A percentile compares a stretch with the other conserved stretches of the same genome.
phyloP scores from a whole-genome alignment of 192 early-diverging fungal genomes.

The Backusella parvicylindrica region DNA sequence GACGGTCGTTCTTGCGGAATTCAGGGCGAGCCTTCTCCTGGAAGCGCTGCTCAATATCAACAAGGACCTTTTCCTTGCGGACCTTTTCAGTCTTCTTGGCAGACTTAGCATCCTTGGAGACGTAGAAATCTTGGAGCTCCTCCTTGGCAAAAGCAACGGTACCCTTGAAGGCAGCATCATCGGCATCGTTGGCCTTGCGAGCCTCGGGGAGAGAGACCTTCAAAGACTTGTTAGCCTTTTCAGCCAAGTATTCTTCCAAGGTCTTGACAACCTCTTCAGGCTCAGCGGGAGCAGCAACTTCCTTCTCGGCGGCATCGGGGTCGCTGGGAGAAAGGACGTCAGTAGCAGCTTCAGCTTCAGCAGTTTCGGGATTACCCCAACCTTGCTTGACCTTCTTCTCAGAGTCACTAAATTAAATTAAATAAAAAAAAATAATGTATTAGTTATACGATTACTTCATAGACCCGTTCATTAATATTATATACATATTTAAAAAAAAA shows the following conservation, averaged over 20 bases:
- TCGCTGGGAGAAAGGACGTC: conserved; percentile 23
- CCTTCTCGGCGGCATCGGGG: conserved; percentile 31
- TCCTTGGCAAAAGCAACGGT: conserved; percentile 65
- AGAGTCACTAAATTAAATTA: conserved; percentile 71
- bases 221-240: conserved; percentile 58
- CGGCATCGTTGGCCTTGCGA: conserved; percentile 87
- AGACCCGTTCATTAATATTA: no score
- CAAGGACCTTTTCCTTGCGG: conserved; percentile 68
- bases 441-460: no score
- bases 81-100: conserved; percentile 52
- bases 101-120: conserved; percentile 47
- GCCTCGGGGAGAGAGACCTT: conserved; percentile 54
- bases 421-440: no score
- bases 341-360: conserved; percentile 48
- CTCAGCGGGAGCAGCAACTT: conserved; percentile 49
- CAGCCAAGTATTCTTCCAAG: conserved; percentile 82
- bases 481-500: no score
- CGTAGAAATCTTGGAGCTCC: conserved; percentile 76
- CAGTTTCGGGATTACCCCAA: conserved; percentile 67
- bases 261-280: conserved; percentile 83
- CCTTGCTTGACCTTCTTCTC: conserved; percentile 91
- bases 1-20: conserved; percentile 50
- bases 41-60: conserved; percentile 82
- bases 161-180: conserved; percentile 81
- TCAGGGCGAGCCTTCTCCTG: conserved; percentile 63